Base-by-base conservation (phyloP, 164 flowering plant species). In the Stephania yunnanensis region DNA sequence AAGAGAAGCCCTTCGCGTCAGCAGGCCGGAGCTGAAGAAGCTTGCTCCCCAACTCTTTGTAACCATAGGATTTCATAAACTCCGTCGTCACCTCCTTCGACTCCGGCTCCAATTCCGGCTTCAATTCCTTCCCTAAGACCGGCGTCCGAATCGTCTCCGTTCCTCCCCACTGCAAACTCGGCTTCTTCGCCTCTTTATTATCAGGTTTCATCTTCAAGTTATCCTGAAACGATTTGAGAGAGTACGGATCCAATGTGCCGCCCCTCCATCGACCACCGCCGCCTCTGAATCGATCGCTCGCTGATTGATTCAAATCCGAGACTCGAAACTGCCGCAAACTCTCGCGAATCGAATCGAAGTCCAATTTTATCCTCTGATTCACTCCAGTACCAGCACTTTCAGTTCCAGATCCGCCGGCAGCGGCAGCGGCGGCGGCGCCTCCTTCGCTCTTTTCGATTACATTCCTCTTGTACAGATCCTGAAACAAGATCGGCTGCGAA, bases 31-130 rank as follows among this genome's bases (percentile, higher is more conserved):
- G 80, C 75, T 19, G n/a, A 76, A 74, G 78, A 80, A 92, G 79
- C 81, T 86, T 91, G 80, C 80, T 68, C 58, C 98, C 98, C 81
- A 94, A 77, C 31, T 92, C 91, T 1, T 10, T 76, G 67, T 74
- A 58, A 44, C 65, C 73, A 78, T 91, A 87, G 48, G n/a, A 53
- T 84, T 74, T 90, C 75, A 86, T 22, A 29, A 89, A 84, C 72
- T 83, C 84, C 13, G 82, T 79, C 78, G 68, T 86, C 84, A 19
- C 25, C 12, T 63, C 69, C 44, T n/a, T 68, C 0, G 77, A 45
- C 52, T 69, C 77, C 12, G 65, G 20, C 30, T 72, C 83, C 75
- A 22, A 75, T 76, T 76, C 68, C 69, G 36, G 30, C 19, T 53
- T 64, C 79, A 66, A 12, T 66, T 85, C 88, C 82, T 70, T 81